Evolutionary conservation across 2,329 filamentous ascomycete genomes (phyloP).

Genomic region (Rosellinia necatrix): DNA sequence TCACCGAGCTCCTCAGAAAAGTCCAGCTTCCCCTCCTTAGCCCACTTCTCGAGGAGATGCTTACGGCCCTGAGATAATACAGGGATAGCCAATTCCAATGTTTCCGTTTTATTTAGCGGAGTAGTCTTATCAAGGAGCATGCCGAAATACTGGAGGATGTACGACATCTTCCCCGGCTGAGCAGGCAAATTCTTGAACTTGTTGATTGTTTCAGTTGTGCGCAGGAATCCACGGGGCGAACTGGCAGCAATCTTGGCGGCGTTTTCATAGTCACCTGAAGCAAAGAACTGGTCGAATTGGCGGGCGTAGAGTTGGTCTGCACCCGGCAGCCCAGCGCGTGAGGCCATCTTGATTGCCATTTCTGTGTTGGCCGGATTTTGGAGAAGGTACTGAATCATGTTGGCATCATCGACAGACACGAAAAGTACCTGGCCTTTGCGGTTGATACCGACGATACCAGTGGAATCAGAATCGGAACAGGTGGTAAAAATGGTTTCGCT

Average conservation of each 20-base stretch:
- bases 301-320: slow-evolving; percentile 92
- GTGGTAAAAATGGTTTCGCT: slow-evolving; percentile 99
- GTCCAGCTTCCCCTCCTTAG: slow-evolving; percentile 93
- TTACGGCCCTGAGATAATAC: slow-evolving; percentile 94
- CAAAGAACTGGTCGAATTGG: slow-evolving; percentile 88
- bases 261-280: slow-evolving; percentile 78
- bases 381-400: slow-evolving; percentile 90
- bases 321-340: slow-evolving; percentile 88
- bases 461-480: slow-evolving; percentile 78
- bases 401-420: slow-evolving; percentile 90
- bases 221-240: slow-evolving; percentile 92
- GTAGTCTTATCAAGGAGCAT: slow-evolving; percentile 93
- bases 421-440: slow-evolving; percentile 96
- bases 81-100: slow-evolving; percentile 88
- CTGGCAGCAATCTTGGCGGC: slow-evolving; percentile 96
- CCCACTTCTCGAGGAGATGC: slow-evolving; percentile 96
- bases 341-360: slow-evolving; percentile 94
- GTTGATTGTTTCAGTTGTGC: slow-evolving; percentile 93
- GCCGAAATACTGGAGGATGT: slow-evolving; percentile 96
- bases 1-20: slow-evolving; percentile 97
- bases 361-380: slow-evolving; percentile 94
- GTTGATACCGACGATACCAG: slow-evolving; percentile 93
- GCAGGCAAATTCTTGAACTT: slow-evolving; percentile 87
- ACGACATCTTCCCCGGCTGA: slow-evolving; percentile 84
- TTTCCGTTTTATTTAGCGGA: slow-evolving; percentile 86